Percentiles rank a stretch among this genome's conserved stretches.
Conservation (phyloP, 2,329 filamentous ascomycete species). For the Colletotrichum phormii region DNA sequence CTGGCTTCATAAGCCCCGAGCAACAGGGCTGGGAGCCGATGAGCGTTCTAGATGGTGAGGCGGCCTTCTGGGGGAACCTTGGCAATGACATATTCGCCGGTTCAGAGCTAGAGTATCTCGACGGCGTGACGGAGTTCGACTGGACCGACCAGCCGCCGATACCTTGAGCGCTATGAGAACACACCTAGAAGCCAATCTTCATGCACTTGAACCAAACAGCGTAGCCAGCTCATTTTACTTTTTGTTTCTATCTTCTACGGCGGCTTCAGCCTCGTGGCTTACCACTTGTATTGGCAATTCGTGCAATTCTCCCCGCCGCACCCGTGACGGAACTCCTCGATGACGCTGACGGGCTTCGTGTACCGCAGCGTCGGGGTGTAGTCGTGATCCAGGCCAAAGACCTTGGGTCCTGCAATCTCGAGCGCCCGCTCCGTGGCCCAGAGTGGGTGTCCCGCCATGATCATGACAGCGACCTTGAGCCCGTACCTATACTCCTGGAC, state of each 20-base stretch:
- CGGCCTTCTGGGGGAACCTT: constrained; percentile 1
- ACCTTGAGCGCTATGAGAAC: background rate
- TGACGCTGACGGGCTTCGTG: constrained; percentile 34
- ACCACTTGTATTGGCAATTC: background rate
- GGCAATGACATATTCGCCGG: background rate
- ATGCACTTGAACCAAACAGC: background rate
- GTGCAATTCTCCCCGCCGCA: background rate
- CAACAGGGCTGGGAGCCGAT: constrained; percentile 2
- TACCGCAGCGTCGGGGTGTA: constrained; percentile 29
- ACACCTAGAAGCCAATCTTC: background rate
- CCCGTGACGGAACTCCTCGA: constrained; percentile 33
- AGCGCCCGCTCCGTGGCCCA: constrained; percentile 38
- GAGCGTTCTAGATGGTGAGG: background rate
- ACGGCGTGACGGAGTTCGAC: background rate
- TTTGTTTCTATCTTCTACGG: background rate
- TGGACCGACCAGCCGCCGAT: background rate
- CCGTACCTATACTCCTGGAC: constrained; percentile 51
- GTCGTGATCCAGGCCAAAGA: constrained; percentile 36
- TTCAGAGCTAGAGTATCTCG: background rate
- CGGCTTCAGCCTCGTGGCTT: background rate
- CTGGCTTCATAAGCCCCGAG: background rate
- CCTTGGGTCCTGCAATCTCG: constrained; percentile 39
- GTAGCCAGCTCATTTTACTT: background rate
- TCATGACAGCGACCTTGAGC: constrained; percentile 40
- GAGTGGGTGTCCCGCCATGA: constrained; percentile 19